phyloP scores from a whole-genome alignment of 192 early-diverging fungal genomes.

The Obelidium mucronatum region DNA sequence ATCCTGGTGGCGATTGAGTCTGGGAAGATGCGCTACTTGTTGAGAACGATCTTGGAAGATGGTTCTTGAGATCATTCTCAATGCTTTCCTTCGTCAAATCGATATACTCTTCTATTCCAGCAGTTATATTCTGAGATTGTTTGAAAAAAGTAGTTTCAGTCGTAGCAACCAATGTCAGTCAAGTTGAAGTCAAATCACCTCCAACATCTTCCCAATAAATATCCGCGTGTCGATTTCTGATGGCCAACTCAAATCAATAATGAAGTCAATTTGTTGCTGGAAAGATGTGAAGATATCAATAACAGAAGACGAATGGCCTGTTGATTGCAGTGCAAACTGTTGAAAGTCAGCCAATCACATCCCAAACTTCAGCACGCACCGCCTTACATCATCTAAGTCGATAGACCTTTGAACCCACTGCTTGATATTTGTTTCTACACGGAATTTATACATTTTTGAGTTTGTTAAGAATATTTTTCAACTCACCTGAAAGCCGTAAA shows the following conservation, averaged over 20 bases:
- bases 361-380: not conserved
- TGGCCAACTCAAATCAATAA: constrained; percentile 48
- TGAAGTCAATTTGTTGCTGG: constrained; percentile 52
- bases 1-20: constrained; percentile 14
- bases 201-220: constrained; percentile 32
- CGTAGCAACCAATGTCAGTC: no score
- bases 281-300: constrained; percentile 55
- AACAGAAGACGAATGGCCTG: constrained; percentile 48
- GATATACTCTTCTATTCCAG: constrained; percentile 35
- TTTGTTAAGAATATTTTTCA: not conserved
- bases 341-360: not conserved
- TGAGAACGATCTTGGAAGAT: not conserved
- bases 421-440: constrained; percentile 39
- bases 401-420: constrained; percentile 51
- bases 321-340: constrained; percentile 27
- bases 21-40: not conserved
- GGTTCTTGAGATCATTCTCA: not conserved
- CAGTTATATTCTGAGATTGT: constrained; percentile 28
- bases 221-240: constrained; percentile 24
- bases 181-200: constrained; percentile 26
- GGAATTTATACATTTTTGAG: no score
- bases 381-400: constrained; percentile 43
- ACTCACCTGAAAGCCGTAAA: constrained; percentile 42
- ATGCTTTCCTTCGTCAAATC: constrained; percentile 20
- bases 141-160: not conserved